Evolutionary conservation across 768 basidiomycete genomes (phyloP).

Genomic region (Suillus plorans): DNA sequence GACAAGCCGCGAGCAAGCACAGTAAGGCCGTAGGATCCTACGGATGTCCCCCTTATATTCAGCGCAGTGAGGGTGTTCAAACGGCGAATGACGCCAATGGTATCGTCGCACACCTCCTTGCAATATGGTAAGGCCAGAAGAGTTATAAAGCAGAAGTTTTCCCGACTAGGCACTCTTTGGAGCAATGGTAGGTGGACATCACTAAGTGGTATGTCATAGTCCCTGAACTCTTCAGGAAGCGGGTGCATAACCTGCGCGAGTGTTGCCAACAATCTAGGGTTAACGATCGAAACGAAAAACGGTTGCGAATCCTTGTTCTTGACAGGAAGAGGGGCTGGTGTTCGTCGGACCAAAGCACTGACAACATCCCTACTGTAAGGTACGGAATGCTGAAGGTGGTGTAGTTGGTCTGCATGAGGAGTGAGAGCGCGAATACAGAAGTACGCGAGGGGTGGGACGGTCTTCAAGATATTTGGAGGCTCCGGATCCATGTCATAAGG

Average conservation of each 20-base stretch:
- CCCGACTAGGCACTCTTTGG: constrained; percentile 53
- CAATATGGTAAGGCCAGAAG: constrained; percentile 60
- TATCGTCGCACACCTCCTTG: constrained; percentile 55
- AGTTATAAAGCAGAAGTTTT: constrained; percentile 63
- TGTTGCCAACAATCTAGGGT: constrained; percentile 63
- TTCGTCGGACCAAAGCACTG: constrained; percentile 40
- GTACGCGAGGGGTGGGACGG: constrained; percentile 51
- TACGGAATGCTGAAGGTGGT: constrained; percentile 37
- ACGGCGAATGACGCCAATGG: constrained; percentile 46
- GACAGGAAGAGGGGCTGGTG: constrained; percentile 6
- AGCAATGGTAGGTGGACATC: constrained; percentile 56
- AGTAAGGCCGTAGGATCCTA: constrained; percentile 54
- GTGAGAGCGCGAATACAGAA: constrained; percentile 50
- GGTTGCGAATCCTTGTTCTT: neutral
- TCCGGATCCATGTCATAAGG: neutral
- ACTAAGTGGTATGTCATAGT: constrained; percentile 48
- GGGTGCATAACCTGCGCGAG: constrained; percentile 58
- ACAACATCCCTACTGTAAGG: constrained; percentile 39
- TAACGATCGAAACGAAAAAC: constrained; percentile 29
- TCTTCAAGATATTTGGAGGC: neutral
- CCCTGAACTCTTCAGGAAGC: constrained; percentile 41
- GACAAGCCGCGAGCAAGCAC: constrained; percentile 50
- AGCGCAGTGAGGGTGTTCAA: constrained; percentile 60
- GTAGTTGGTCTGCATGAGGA: constrained; percentile 44
- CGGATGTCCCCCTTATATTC: constrained; percentile 55